Evolutionary conservation across 805 yeast genomes (phyloP), one percentile per base, ranked within the genome.

Genomic region (Metschnikowia matae): DNA sequence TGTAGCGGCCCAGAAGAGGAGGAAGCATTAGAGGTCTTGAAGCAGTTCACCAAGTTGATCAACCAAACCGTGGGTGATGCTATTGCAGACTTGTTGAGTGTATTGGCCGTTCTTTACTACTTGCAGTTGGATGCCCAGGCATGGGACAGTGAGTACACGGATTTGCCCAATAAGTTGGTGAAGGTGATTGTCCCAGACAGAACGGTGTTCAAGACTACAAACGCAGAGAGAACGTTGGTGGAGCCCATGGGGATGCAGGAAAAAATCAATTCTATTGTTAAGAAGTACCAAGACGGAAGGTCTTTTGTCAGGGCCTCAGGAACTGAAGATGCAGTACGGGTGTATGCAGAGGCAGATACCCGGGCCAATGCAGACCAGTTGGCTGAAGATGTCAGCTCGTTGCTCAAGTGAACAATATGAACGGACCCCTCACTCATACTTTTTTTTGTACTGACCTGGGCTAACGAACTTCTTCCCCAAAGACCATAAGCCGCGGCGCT

Each of bases 31-130:
- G 64, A 71, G 50, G 74, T 85, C 1, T 71, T 94, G 54, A 69
- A 75, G 51, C 72, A 80, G 14, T 77, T 92, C 51, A 79, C 86
- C 32, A 78, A 81, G 50, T 72, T 94, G 55, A 89, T 94, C 64
- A 94, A 94, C 67, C 98, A 94, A 67, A 86, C 98, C 1, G 98
- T 94, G n/a, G 99, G 99, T 31, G 99, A 94, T 66, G 96, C 99
- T 10, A 85, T 94, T 46, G 82, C 96, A n/a, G 99, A 94, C 66
- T 73, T 94, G 67, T 70, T 94, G 51, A 82, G 87, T 4, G 91
- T 94, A 1, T 68, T 91, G 48, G 77, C 83, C 1, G 82, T 90
- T 7, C 66, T 85, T 37, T 65, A 78, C 6, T 76, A 79, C 55
- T 74, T 86, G 58, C 62, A 76, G 7, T 73, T 85, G 71, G 61